A percentile compares a stretch with the other conserved stretches of the same genome.
These are phyloP conservation scores for Chimonanthus praecox DNA, from an alignment of 164 flowering plant species.

Conservation along the genomic window DNA sequence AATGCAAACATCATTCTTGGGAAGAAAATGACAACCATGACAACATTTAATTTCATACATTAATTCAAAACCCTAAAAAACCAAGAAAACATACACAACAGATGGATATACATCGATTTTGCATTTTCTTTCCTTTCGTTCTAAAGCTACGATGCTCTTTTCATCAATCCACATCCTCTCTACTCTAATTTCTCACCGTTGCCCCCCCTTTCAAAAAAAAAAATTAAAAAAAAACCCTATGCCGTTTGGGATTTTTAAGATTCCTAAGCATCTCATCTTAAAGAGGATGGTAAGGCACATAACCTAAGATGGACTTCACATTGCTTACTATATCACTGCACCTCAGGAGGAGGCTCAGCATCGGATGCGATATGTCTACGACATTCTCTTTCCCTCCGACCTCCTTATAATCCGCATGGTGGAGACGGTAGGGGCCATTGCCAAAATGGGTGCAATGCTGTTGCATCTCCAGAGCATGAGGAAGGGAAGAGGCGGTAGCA, in stretches of 20 bases:
- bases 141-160: background rate
- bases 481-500: no score
- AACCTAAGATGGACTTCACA: constrained; percentile 55
- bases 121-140: background rate
- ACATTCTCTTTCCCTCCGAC: constrained; percentile 24
- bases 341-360: constrained; percentile 65
- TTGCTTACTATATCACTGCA: constrained; percentile 71
- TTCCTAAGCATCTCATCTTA: constrained; percentile 15
- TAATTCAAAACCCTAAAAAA: no score
- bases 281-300: constrained; percentile 83
- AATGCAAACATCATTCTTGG: no score
- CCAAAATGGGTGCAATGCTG: no score
- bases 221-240: no score
- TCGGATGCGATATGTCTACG: constrained; percentile 60
- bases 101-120: no score
- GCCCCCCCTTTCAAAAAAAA: background rate
- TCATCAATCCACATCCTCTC: background rate
- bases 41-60: no score
- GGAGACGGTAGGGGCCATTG: no score
- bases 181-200: no score
- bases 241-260: background rate
- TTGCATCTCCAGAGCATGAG: no score
- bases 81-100: no score
- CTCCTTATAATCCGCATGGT: constrained; percentile 13
- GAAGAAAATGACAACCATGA: no score